These are phyloP conservation scores for Jatropha curcas DNA, from an alignment of 345 rosid genomes.

Conservation along the genomic window DNA sequence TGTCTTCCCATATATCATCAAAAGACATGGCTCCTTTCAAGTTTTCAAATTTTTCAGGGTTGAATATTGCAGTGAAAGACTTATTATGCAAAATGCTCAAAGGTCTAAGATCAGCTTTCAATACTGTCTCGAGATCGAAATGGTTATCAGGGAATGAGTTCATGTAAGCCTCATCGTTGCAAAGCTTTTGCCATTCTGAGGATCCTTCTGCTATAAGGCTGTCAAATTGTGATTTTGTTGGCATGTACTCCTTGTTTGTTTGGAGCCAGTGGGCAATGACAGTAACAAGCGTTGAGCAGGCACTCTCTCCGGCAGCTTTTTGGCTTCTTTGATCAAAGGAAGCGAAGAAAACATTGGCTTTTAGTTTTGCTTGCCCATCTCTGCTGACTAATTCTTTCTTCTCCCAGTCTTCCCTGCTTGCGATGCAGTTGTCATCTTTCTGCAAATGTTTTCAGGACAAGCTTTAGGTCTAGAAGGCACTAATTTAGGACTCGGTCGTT, in stretches of 20 bases:
- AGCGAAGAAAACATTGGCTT: constrained; percentile 37
- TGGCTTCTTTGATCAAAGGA: constrained; percentile 44
- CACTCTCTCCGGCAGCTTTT: constrained; percentile 36
- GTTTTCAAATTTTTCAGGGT: constrained; percentile 45
- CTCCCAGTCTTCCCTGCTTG: constrained; percentile 28
- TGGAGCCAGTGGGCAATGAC: constrained; percentile 37
- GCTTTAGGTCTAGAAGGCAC: not conserved
- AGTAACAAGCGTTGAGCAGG: constrained; percentile 35
- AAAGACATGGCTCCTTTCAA: constrained; percentile 47
- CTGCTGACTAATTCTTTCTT: constrained; percentile 37
- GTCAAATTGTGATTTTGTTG: constrained; percentile 29
- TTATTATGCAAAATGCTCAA: constrained; percentile 28
- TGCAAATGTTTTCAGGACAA: not conserved
- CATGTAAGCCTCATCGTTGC: constrained; percentile 15
- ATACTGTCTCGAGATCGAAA: constrained; percentile 45
- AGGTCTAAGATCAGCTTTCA: constrained; percentile 36
- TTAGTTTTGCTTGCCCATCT: constrained; percentile 41
- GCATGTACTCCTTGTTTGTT: constrained; percentile 27
- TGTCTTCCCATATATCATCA: constrained; percentile 52
- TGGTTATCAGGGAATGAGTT: constrained; percentile 33
- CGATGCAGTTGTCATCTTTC: not conserved
- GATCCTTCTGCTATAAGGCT: constrained; percentile 38
- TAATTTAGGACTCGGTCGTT: too few species aligned
- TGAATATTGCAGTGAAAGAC: constrained; percentile 56
- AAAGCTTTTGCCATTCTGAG: constrained; percentile 34